Percentiles rank a stretch among this genome's conserved stretches.
phyloP scores from a whole-genome alignment of 768 basidiomycete genomes.

The Auriscalpium orientale region DNA sequence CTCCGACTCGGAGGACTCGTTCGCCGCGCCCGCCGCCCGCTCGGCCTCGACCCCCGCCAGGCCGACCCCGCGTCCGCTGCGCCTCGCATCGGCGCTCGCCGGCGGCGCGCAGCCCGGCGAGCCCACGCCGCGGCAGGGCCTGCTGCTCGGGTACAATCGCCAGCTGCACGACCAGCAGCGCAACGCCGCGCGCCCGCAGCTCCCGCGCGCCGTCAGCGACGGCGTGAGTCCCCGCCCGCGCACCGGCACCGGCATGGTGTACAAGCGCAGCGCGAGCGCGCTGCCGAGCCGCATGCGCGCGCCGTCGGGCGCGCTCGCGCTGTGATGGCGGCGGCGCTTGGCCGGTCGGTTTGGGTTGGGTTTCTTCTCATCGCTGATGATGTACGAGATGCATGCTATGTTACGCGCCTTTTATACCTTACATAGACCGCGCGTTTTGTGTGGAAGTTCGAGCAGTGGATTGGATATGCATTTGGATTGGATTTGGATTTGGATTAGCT shows the following conservation, averaged over 20 bases:
- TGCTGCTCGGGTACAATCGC: conserved; percentile 14
- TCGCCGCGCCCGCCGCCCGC: background rate
- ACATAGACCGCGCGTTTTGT: background rate
- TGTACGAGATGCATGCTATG: background rate
- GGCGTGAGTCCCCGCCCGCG: conserved; percentile 8
- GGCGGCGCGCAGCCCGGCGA: conserved; percentile 10
- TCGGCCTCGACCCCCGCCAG: background rate
- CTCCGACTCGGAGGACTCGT: conserved; percentile 6
- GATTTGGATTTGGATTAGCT: background rate
- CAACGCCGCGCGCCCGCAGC: background rate
- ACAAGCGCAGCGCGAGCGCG: conserved; percentile 11
- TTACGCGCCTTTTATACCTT: background rate
- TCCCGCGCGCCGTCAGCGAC: background rate
- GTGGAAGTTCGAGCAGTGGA: no score
- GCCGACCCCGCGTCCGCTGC: conserved; percentile 13
- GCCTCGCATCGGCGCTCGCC: conserved; percentile 3
- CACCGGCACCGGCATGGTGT: conserved; percentile 16
- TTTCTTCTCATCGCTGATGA: background rate
- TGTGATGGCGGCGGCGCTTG: background rate
- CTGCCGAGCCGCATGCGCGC: conserved; percentile 12
- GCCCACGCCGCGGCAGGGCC: conserved; percentile 8
- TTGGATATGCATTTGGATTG: no score
- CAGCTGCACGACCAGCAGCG: conserved; percentile 16
- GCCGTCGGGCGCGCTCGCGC: background rate
- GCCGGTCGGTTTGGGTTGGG: no score